phyloP scores from a whole-genome alignment of 768 basidiomycete genomes.

The Serendipita indica region DNA sequence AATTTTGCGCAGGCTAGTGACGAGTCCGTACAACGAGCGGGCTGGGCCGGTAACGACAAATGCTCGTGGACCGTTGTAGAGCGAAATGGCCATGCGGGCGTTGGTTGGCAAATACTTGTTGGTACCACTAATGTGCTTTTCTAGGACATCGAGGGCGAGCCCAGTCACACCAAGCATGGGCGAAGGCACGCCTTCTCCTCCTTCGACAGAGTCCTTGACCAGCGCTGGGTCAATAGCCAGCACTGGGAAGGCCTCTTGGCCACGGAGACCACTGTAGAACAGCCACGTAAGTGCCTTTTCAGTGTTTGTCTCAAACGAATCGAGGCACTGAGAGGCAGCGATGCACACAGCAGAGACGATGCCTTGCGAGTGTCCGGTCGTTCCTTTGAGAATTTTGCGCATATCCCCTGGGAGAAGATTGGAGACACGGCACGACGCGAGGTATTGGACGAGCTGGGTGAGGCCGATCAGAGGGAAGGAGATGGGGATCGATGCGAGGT shows the following conservation, averaged over 20 bases:
- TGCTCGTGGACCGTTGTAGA: slow-evolving; percentile 81
- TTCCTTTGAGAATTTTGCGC: slow-evolving; percentile 58
- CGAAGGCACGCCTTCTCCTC: slow-evolving; percentile 82
- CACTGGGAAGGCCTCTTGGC: slow-evolving; percentile 87
- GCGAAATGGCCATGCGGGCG: slow-evolving; percentile 70
- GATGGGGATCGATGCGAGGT: slow-evolving; percentile 84
- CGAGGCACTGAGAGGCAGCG: slow-evolving; percentile 60
- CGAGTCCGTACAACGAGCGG: slow-evolving; percentile 84
- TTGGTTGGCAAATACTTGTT: slow-evolving; percentile 71
- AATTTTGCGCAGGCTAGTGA: slow-evolving; percentile 78
- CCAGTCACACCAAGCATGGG: slow-evolving; percentile 92
- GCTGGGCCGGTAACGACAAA: slow-evolving; percentile 90
- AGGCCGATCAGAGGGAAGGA: slow-evolving; percentile 94
- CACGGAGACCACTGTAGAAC: slow-evolving; percentile 85
- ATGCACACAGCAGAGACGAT: slow-evolving; percentile 87
- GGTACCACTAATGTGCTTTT: slow-evolving; percentile 70
- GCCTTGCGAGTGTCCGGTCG: slow-evolving; percentile 96
- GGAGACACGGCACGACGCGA: slow-evolving; percentile 61
- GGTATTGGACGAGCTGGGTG: slow-evolving; percentile 88
- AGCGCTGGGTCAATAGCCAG: slow-evolving; percentile 79
- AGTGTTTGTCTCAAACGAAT: slow-evolving; percentile 59
- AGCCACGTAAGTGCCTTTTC: slow-evolving; percentile 81
- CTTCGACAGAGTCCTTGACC: slow-evolving; percentile 73
- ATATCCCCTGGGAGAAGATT: slow-evolving; percentile 69
- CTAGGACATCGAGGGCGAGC: slow-evolving; percentile 56